Evolutionary conservation across 1,139 yeast species (phyloP).

Genomic region (Zygosaccharomyces sapae): DNA sequence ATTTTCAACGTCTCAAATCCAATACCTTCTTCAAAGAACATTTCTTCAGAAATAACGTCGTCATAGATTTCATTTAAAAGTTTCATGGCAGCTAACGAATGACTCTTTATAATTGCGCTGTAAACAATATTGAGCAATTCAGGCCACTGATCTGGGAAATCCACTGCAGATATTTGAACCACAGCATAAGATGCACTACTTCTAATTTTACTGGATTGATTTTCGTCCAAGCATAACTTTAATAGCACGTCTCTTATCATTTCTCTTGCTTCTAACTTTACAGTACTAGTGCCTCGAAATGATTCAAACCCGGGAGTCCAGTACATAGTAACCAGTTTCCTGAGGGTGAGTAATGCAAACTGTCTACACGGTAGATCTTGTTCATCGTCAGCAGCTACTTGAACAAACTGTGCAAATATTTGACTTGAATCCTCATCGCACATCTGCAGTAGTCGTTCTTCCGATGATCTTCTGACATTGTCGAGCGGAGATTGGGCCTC

Average conservation of each 20-base stretch:
- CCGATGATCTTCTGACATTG: slow-evolving; percentile 35
- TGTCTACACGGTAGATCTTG: slow-evolving; percentile 44
- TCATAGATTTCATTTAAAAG: slow-evolving; percentile 77
- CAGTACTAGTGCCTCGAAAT: slow-evolving; percentile 59
- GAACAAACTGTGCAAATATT: slow-evolving; percentile 30
- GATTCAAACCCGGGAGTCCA: slow-evolving; percentile 88
- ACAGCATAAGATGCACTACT: slow-evolving; percentile 69
- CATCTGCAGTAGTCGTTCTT: slow-evolving; percentile 26
- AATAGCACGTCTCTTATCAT: slow-evolving; percentile 50
- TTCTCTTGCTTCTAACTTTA: slow-evolving; percentile 44
- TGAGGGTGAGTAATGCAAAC: slow-evolving; percentile 64
- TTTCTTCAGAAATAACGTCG: slow-evolving; percentile 80
- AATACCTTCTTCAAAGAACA: slow-evolving; percentile 72
- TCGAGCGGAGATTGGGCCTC: slow-evolving; percentile 37
- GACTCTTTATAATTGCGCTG: slow-evolving; percentile 39
- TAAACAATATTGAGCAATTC: slow-evolving; percentile 52
- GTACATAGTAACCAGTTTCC: slow-evolving; percentile 62
- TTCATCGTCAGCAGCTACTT: slow-evolving; percentile 24
- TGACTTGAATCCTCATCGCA: slow-evolving; percentile 36
- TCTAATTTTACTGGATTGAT: slow-evolving; percentile 55
- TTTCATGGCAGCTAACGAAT: slow-evolving; percentile 58
- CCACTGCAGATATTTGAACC: slow-evolving; percentile 82
- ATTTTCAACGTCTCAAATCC: slow-evolving; percentile 51
- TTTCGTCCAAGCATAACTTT: slow-evolving; percentile 46
- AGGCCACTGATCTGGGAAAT: slow-evolving; percentile 97